Evolutionary conservation across 176 grass and related monocot species (phyloP).

Genomic region (Carex myosuroides): DNA sequence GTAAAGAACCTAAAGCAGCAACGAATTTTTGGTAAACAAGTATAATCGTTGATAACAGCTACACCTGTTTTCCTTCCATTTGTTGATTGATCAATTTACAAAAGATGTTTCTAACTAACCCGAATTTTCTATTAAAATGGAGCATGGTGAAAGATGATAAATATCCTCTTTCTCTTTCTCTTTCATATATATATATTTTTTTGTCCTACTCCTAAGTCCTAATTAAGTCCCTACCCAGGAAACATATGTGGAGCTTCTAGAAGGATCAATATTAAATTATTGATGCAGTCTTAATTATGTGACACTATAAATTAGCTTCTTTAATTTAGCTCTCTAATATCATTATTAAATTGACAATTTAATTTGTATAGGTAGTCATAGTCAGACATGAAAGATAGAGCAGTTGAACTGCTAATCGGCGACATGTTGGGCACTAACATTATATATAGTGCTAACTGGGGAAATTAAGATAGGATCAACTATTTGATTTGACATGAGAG

Average conservation of each 20-base stretch:
- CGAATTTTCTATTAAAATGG: not conserved
- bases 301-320: not conserved
- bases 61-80: not conserved
- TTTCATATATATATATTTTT: not conserved
- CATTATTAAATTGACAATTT: not conserved
- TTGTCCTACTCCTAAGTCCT: not conserved
- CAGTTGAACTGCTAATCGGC: constrained; percentile 14
- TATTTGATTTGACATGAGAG: constrained; percentile 6
- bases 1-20: not conserved
- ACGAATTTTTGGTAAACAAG: not conserved
- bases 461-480: not conserved
- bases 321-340: not conserved
- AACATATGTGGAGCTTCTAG: not conserved
- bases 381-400: constrained; percentile 17
- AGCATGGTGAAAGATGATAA: not conserved
- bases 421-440: not conserved
- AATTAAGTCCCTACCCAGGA: not conserved
- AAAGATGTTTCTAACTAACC: not conserved
- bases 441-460: too few relatives aligned
- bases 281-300: not conserved
- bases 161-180: not conserved
- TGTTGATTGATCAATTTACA: not conserved
- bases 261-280: not conserved
- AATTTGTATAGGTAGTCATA: not conserved
- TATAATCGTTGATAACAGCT: not conserved